These are phyloP conservation scores for Paramecium bursaria DNA, from an alignment of 73 alveolate genomes.

Conservation along the genomic window DNA sequence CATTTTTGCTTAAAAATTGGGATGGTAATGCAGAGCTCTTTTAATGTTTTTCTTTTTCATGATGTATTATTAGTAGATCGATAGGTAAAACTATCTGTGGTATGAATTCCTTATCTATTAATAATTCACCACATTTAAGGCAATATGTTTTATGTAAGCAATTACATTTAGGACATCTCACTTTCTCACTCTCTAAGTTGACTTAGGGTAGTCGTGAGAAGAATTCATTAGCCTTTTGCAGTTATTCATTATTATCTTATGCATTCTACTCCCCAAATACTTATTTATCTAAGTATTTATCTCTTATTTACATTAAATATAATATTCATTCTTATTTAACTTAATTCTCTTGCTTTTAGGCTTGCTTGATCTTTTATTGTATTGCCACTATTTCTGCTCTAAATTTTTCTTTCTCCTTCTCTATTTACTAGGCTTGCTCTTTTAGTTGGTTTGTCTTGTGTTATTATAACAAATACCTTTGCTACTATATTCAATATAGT, in stretches of 20 bases:
- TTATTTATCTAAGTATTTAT: slow-evolving; percentile 29
- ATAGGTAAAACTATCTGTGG: slow-evolving; percentile 59
- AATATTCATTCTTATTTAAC: too few species aligned
- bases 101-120: background rate
- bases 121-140: slow-evolving; percentile 25
- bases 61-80: slow-evolving; percentile 56
- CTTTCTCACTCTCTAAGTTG: slow-evolving; percentile 40
- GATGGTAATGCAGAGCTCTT: slow-evolving; percentile 66
- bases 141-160: slow-evolving; percentile 52
- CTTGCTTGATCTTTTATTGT: too few species aligned
- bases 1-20: slow-evolving; percentile 50
- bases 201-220: slow-evolving; percentile 38
- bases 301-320: slow-evolving; percentile 20
- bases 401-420: slow-evolving; percentile 44
- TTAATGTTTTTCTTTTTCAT: slow-evolving; percentile 62
- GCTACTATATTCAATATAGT: slow-evolving; percentile 3
- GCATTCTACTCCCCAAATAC: background rate
- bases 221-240: slow-evolving; percentile 59
- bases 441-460: slow-evolving; percentile 1
- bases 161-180: slow-evolving; percentile 62
- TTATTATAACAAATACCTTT: background rate
- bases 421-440: background rate
- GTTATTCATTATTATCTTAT: slow-evolving; percentile 2
- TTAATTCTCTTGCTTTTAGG: too few species aligned
- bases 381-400: slow-evolving; percentile 48